Conservation (phyloP, 2,329 filamentous ascomycete genomes). For the Fragosphaeria purpurea region DNA sequence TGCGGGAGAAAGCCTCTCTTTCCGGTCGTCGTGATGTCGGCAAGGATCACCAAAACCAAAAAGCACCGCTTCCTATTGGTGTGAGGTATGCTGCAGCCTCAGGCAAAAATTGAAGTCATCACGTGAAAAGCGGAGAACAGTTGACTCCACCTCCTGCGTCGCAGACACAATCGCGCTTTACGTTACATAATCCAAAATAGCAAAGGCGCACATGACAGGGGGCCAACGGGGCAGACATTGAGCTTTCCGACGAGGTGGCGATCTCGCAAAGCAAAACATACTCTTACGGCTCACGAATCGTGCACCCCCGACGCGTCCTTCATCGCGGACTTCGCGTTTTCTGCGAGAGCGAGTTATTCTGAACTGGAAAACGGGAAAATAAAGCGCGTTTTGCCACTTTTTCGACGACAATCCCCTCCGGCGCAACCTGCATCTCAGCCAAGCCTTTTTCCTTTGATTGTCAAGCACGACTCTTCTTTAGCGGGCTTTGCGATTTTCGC, state of each 20-base stretch:
- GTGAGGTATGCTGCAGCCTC: slow-evolving; percentile 3
- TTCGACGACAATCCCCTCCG: slow-evolving; percentile 4
- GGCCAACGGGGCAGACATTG: background rate
- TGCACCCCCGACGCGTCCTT: slow-evolving; percentile 11
- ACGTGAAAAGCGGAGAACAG: background rate
- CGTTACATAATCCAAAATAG: slow-evolving; percentile 1
- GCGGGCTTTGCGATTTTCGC: background rate
- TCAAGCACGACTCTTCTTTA: too few species aligned
- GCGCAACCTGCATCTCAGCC: slow-evolving; percentile 7
- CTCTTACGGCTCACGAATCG: background rate
- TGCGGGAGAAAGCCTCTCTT: too few species aligned
- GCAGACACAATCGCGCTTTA: background rate
- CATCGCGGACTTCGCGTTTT: slow-evolving; percentile 10
- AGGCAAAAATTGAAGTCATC: background rate
- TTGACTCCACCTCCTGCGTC: background rate
- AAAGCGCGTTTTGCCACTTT: slow-evolving; percentile 3
- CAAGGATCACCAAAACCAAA: slow-evolving; percentile 1
- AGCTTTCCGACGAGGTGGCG: slow-evolving; percentile 4
- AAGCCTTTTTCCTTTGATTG: too few species aligned
- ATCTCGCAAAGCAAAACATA: slow-evolving; percentile 5
- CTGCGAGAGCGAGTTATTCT: background rate
- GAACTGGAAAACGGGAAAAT: background rate
- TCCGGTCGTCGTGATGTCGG: background rate
- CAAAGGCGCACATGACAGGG: background rate
- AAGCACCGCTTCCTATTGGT: slow-evolving; percentile 6